These are phyloP conservation scores for Wilcoxina mikolae DNA, from an alignment of 495 filamentous ascomycete genomes.

Conservation along the genomic window DNA sequence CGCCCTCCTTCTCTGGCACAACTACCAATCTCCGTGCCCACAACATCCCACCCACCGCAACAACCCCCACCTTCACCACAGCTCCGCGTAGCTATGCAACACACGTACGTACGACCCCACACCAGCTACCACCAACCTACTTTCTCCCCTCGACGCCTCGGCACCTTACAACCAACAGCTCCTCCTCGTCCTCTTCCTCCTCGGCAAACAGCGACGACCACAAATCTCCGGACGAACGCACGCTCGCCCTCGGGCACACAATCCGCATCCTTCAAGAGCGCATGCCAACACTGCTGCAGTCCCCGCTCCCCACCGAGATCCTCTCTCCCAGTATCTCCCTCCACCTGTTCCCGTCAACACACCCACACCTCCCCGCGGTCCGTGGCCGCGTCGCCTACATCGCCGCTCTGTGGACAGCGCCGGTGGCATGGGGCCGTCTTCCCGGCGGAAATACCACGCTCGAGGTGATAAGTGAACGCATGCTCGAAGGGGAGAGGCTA, in stretches of 20 bases:
- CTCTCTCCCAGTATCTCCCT: conserved; percentile 82
- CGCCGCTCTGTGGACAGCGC: conserved; percentile 86
- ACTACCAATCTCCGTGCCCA: too few relatives aligned
- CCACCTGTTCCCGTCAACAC: conserved; percentile 89
- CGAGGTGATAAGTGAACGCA: conserved; percentile 72
- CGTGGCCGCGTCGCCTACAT: conserved; percentile 79
- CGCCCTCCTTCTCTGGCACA: too few relatives aligned
- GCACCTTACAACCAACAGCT: background rate
- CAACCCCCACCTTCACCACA: too few relatives aligned
- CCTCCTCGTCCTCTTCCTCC: background rate
- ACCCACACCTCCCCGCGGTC: conserved; percentile 85
- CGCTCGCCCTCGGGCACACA: conserved; percentile 79
- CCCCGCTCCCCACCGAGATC: conserved; percentile 66
- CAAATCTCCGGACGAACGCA: conserved; percentile 53
- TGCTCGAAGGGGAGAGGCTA: conserved; percentile 61
- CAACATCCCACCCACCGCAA: too few relatives aligned
- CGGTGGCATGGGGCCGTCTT: conserved; percentile 84
- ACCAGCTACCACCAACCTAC: too few relatives aligned
- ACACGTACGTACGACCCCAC: too few relatives aligned
- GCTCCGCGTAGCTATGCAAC: too few relatives aligned
- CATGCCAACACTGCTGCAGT: conserved; percentile 72
- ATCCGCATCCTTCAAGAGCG: conserved; percentile 71
- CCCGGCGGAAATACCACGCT: conserved; percentile 81
- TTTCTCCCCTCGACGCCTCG: background rate
- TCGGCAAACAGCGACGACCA: background rate